Base-by-base conservation (phyloP, 768 basidiomycete species). In the Lanmaoa rubissima region DNA sequence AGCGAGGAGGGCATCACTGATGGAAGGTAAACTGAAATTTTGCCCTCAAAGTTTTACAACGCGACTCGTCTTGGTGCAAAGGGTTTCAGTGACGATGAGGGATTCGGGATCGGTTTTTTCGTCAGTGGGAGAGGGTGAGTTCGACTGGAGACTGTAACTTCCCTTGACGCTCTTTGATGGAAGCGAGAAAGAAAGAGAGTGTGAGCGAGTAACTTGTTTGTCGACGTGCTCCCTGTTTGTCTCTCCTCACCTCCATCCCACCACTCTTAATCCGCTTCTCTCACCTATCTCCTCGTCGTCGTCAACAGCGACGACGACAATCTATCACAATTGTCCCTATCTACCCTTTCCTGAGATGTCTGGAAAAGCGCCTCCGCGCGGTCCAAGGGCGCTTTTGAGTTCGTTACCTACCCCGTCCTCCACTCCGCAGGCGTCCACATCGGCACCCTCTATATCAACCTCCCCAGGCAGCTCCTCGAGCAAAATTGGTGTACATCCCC, bases 361-460 rank as follows among this genome's bases (percentile, higher is more conserved):
- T 73, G 87, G 88, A 68, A 89, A 86, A 76, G 84, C 82, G 50
- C 88, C 88, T 64, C 88, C 88, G 61, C 81, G 78, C 62, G 88
- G 88, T 54, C 88, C 88, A 45, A 76, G 88, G 58, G 88, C 88
- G 44, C 76, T 91, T 57, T 65, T 83, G 59, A 82, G 81, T 56
- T 73, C 78, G 39, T 62, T 75, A 12, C 75, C 74, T 50, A 69
- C 75, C 32, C 54, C 58, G 13, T 48, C 73, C 17, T 59, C 63
- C 55, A 59, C 59, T 58, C 67, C 59, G 19, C 68, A 64, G 42
- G 64, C 75, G 28, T 66, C 75, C 47, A 52, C 74, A 56, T 65
- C 73, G 46, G 57, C 70, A 53, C 61, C 76, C 54, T 62, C 77
- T 26, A 66, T 70, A 43, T 68, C 74, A 13, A 66, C 77, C 57